These are phyloP conservation scores for Talaromyces piceae DNA, from an alignment of 2,329 filamentous ascomycete species.

Conservation along the genomic window DNA sequence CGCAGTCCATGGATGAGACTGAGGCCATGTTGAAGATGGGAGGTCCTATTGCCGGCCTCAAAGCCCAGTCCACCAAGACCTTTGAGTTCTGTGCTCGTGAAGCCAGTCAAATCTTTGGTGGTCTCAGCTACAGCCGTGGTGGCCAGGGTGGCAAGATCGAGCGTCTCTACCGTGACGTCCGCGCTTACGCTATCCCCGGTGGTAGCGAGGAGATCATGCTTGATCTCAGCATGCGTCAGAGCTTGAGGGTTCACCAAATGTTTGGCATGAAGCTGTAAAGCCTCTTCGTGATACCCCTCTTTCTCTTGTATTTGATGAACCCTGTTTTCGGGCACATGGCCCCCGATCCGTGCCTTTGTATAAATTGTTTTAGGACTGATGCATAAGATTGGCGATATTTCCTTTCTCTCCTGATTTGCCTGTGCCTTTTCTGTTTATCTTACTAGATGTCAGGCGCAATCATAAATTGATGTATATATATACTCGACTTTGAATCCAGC, in stretches of 20 bases:
- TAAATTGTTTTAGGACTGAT: not conserved
- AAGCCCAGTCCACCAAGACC: slow-evolving; percentile 86
- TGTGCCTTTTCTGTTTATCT: not conserved
- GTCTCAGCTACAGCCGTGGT: slow-evolving; percentile 82
- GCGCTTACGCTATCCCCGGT: slow-evolving; percentile 93
- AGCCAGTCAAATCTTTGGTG: slow-evolving; percentile 95
- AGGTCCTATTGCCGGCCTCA: slow-evolving; percentile 85
- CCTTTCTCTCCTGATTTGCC: not conserved
- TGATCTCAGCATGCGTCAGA: slow-evolving; percentile 89
- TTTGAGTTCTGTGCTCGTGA: slow-evolving; percentile 98
- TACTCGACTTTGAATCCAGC: not conserved
- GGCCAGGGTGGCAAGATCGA: slow-evolving; percentile 95
- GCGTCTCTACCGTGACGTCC: slow-evolving; percentile 86
- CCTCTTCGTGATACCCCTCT: slow-evolving; percentile 10
- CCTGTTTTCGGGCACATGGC: not conserved
- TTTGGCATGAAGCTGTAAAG: slow-evolving; percentile 89
- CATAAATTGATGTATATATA: not conserved
- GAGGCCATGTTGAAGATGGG: slow-evolving; percentile 95
- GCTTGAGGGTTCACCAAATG: slow-evolving; percentile 77
- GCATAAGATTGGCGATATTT: not conserved
- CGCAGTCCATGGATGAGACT: slow-evolving; percentile 82
- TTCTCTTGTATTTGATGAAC: slow-evolving; percentile 4
- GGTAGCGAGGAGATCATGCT: slow-evolving; percentile 98
- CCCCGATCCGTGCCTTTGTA: not conserved
- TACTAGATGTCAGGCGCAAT: not conserved